Evolutionary conservation across 2,329 filamentous ascomycete species (phyloP).

Genomic region (Talaromyces marneffei): DNA sequence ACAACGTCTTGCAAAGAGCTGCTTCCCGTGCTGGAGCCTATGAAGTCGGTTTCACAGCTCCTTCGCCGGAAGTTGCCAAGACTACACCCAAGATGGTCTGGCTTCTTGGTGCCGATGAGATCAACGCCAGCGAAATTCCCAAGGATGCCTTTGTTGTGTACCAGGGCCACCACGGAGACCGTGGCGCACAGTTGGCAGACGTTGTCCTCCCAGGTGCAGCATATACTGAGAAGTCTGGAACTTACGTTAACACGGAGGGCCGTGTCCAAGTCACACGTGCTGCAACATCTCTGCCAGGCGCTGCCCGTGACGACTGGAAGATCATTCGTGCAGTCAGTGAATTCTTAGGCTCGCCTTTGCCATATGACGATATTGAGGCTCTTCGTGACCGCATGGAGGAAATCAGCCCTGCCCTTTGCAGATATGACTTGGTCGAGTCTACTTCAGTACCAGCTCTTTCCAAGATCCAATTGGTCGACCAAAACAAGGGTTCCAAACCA

Average conservation of each 20-base stretch:
- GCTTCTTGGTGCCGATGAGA: constrained; percentile 92
- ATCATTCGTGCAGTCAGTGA: constrained; percentile 90
- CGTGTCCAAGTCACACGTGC: constrained; percentile 90
- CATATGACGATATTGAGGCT: constrained; percentile 86
- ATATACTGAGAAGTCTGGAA: constrained; percentile 94
- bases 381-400: constrained; percentile 91
- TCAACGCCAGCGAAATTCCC: constrained; percentile 77
- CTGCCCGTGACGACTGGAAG: constrained; percentile 96
- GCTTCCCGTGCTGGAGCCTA: constrained; percentile 90
- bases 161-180: constrained; percentile 96
- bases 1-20: constrained; percentile 90
- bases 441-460: constrained; percentile 67
- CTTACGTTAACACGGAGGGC: constrained; percentile 96
- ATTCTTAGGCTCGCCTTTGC: constrained; percentile 78
- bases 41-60: constrained; percentile 89
- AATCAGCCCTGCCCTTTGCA: constrained; percentile 81
- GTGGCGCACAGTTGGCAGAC: constrained; percentile 85
- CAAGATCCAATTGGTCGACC: constrained; percentile 92
- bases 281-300: constrained; percentile 81
- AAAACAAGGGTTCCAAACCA: constrained; percentile 82
- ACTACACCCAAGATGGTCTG: constrained; percentile 92
- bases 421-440: constrained; percentile 87
- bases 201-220: constrained; percentile 89
- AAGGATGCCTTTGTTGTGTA: constrained; percentile 96
- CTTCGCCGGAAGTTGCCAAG: constrained; percentile 72